Evolutionary conservation across 257 asterid species (phyloP).

Genomic region (Rauvolfia tetraphylla): DNA sequence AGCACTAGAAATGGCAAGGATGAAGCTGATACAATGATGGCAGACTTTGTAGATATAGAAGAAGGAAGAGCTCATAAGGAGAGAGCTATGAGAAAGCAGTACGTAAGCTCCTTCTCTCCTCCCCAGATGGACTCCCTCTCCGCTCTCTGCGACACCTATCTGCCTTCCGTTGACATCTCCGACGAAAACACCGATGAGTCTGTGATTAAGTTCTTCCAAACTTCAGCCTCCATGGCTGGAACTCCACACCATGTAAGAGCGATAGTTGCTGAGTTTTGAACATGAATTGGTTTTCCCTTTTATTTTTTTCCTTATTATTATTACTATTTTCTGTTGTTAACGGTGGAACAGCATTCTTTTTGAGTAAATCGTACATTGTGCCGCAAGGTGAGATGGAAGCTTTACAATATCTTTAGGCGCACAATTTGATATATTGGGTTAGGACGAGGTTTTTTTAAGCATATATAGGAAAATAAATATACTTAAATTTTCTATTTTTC

Average conservation of each 20-base stretch:
- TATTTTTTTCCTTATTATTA: background rate
- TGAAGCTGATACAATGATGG: background rate
- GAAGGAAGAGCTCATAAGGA: background rate
- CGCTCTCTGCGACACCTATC: slow-evolving; percentile 53
- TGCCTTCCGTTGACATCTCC: slow-evolving; percentile 43
- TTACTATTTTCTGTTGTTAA: background rate
- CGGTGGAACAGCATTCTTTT: background rate
- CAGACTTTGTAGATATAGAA: background rate
- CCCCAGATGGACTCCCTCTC: slow-evolving; percentile 54
- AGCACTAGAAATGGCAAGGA: background rate
- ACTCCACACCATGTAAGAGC: slow-evolving; percentile 52
- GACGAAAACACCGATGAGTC: slow-evolving; percentile 8
- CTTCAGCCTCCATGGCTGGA: slow-evolving; percentile 63
- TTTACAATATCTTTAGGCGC: too few species aligned
- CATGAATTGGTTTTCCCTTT: background rate
- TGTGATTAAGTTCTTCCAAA: slow-evolving; percentile 28
- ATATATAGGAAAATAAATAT: background rate
- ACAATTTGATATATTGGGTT: too few species aligned
- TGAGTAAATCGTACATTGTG: background rate
- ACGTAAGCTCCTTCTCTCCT: slow-evolving; percentile 19
- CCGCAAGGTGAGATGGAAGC: too few species aligned
- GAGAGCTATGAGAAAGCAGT: background rate
- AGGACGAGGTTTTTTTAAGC: too few species aligned
- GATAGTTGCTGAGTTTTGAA: background rate
- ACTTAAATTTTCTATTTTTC: background rate